A percentile compares a stretch with the other conserved stretches of the same genome.
Conservation (phyloP, 768 basidiomycete genomes). For the Daedalea quercina region DNA sequence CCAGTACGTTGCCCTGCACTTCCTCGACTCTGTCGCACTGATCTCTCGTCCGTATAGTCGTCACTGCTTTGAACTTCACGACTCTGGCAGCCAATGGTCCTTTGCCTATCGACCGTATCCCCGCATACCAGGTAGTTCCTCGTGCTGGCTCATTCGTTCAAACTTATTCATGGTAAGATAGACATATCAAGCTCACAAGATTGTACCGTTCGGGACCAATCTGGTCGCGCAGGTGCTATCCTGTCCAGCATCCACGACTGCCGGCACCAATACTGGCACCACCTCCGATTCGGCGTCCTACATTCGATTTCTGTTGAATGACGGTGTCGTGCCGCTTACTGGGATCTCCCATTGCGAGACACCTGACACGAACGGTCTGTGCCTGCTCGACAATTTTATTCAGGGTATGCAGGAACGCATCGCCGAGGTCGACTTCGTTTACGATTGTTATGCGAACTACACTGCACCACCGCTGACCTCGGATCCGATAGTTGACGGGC, state of each 20-base stretch:
- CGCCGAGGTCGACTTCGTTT: conserved; percentile 32
- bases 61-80: conserved; percentile 41
- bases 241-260: conserved; percentile 23
- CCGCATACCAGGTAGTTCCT: conserved; percentile 20
- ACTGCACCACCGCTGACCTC: background rate
- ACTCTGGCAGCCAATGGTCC: conserved; percentile 34
- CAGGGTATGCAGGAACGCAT: conserved; percentile 30
- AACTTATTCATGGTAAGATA: conserved; percentile 2
- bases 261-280: conserved; percentile 10
- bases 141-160: background rate
- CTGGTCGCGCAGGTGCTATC: conserved; percentile 39
- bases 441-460: conserved; percentile 37
- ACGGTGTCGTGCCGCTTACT: conserved; percentile 40
- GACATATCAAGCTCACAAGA: conserved; percentile 35
- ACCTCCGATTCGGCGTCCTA: conserved; percentile 2
- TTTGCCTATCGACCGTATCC: conserved; percentile 31
- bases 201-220: conserved; percentile 41
- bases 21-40: no score
- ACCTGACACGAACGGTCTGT: conserved; percentile 34
- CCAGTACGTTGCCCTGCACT: conserved; percentile 20
- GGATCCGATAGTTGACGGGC: conserved; percentile 10
- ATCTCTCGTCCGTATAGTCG: conserved; percentile 15
- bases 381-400: conserved; percentile 32
- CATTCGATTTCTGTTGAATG: conserved; percentile 43
- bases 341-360: conserved; percentile 33